phyloP scores from a whole-genome alignment of 768 basidiomycete species.

The Jaapia argillacea region DNA sequence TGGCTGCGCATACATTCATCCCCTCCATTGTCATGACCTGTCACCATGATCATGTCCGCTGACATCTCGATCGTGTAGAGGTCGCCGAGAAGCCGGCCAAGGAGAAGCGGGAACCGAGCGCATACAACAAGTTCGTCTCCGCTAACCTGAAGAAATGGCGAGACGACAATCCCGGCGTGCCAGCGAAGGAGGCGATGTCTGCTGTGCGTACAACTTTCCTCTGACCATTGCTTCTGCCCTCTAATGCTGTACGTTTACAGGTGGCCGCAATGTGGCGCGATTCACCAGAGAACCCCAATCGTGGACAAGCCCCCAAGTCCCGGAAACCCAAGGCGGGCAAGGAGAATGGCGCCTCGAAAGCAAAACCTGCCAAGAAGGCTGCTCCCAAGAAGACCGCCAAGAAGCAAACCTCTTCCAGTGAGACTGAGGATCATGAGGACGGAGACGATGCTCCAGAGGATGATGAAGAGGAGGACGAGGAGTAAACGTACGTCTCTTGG shows the following conservation, averaged over 20 bases:
- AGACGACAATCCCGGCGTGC: conserved; percentile 36
- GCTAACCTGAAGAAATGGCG: conserved; percentile 49
- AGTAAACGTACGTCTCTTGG: background rate
- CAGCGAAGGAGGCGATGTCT: conserved; percentile 44
- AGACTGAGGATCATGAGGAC: conserved; percentile 12
- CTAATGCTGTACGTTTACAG: conserved; percentile 19
- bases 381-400: conserved; percentile 17
- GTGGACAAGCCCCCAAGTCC: conserved; percentile 37
- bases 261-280: conserved; percentile 48
- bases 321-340: conserved; percentile 29
- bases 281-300: conserved; percentile 55
- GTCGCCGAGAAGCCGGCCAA: conserved; percentile 16
- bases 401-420: background rate
- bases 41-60: no score
- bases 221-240: background rate
- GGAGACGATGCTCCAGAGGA: conserved; percentile 13
- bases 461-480: conserved; percentile 10
- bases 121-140: conserved; percentile 50
- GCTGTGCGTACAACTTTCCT: conserved; percentile 19
- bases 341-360: conserved; percentile 4
- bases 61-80: no score
- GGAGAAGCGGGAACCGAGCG: conserved; percentile 45
- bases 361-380: background rate
- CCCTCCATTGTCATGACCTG: no score
- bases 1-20: no score